Percentiles rank a stretch among this genome's conserved stretches.
Conservation (phyloP, 306 rosid species). For the Calophaca sinica region DNA sequence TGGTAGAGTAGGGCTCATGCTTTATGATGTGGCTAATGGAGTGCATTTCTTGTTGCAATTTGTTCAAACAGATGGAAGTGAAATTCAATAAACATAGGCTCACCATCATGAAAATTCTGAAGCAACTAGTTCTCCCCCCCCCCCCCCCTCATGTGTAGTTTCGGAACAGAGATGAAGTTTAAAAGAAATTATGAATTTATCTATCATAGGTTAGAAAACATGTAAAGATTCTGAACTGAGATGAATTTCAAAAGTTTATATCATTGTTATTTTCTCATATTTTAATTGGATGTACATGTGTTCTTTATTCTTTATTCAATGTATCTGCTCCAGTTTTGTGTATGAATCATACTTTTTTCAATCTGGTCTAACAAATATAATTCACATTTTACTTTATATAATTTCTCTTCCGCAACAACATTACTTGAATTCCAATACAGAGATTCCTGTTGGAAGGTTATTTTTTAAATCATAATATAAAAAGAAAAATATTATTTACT, state of each 20-base stretch:
- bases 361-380: not conserved
- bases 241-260: constrained; percentile 43
- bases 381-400: not conserved
- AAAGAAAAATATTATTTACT: too few relatives aligned
- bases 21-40: constrained; percentile 81
- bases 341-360: not conserved
- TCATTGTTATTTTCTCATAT: constrained; percentile 11
- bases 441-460: not conserved
- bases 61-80: constrained; percentile 47
- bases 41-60: constrained; percentile 66
- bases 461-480: not conserved
- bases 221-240: constrained; percentile 59
- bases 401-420: not conserved
- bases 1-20: constrained; percentile 87
- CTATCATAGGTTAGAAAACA: constrained; percentile 41
- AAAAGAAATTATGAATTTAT: constrained; percentile 39
- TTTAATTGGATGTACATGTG: constrained; percentile 34
- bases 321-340: constrained; percentile 9
- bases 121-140: constrained; percentile 26
- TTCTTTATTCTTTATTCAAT: constrained; percentile 11
- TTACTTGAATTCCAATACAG: not conserved
- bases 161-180: too few relatives aligned
- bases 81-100: constrained; percentile 43
- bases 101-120: constrained; percentile 50
- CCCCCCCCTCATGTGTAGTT: too few relatives aligned